Conservation (phyloP, 495 filamentous ascomycete species). For the Trichoderma reesei region DNA sequence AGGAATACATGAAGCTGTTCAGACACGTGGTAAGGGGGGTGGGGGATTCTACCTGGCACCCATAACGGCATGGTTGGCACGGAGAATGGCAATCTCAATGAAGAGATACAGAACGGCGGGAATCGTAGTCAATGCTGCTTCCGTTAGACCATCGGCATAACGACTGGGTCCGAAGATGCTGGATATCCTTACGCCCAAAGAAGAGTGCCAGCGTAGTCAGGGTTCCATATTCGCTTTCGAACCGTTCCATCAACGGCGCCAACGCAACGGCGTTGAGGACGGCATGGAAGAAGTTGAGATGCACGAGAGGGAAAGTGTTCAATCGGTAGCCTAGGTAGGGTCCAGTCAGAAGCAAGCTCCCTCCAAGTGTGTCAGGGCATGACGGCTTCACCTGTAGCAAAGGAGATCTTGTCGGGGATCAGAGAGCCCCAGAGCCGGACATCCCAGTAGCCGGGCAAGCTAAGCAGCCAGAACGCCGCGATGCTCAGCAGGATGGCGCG, state of each 20-base stretch:
- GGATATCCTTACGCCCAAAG: slow-evolving; percentile 63
- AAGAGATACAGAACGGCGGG: slow-evolving; percentile 64
- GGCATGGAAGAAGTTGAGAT: slow-evolving; percentile 67
- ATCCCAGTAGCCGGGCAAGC: slow-evolving; percentile 56
- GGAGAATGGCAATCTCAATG: slow-evolving; percentile 56
- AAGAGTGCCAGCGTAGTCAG: slow-evolving; percentile 73
- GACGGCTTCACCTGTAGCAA: slow-evolving; percentile 59
- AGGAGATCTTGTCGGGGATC: slow-evolving; percentile 60
- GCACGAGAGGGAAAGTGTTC: slow-evolving; percentile 88
- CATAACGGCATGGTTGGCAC: slow-evolving; percentile 57
- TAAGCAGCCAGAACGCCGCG: slow-evolving; percentile 54
- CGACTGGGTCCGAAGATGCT: background rate
- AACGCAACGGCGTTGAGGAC: slow-evolving; percentile 71
- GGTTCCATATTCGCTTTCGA: slow-evolving; percentile 92
- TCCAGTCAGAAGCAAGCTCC: slow-evolving; percentile 10
- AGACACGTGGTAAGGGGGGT: slow-evolving; percentile 12
- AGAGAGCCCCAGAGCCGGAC: slow-evolving; percentile 66
- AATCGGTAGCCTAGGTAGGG: slow-evolving; percentile 79
- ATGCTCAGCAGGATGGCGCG: slow-evolving; percentile 63
- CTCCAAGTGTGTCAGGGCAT: background rate
- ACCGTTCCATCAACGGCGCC: slow-evolving; percentile 77
- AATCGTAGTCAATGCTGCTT: slow-evolving; percentile 64
- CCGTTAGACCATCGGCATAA: background rate
- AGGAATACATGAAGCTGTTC: background rate
- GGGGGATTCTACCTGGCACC: slow-evolving; percentile 77